Conservation (phyloP, 805 yeast genomes). For the Ogataea nonfermentans region DNA sequence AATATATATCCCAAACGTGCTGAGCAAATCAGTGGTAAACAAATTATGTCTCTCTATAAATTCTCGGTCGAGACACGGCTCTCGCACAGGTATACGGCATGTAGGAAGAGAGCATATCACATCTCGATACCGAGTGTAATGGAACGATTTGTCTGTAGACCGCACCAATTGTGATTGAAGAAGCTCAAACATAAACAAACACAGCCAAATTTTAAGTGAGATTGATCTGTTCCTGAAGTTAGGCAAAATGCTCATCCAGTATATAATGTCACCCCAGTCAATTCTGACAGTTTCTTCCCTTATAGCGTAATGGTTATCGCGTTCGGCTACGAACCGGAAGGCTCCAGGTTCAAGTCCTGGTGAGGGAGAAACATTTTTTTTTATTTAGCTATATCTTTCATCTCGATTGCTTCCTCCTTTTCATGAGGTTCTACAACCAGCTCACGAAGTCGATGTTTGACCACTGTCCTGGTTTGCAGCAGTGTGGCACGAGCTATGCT, state of each 20-base stretch:
- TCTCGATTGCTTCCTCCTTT: constrained; percentile 1
- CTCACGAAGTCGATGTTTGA: constrained; percentile 59
- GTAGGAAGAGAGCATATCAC: constrained; percentile 16
- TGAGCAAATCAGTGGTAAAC: constrained; percentile 21
- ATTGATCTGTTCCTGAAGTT: too few relatives aligned
- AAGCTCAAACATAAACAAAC: constrained; percentile 12
- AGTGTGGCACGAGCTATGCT: constrained; percentile 55
- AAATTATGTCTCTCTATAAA: constrained; percentile 8
- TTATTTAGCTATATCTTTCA: neutral
- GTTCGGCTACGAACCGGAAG: constrained; percentile 37
- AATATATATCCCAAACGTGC: constrained; percentile 30
- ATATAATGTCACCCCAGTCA: too few relatives aligned
- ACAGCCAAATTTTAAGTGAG: neutral
- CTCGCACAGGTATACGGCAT: constrained; percentile 14
- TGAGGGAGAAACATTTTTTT: constrained; percentile 34
- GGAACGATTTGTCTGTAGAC: constrained; percentile 22
- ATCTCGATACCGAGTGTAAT: constrained; percentile 22
- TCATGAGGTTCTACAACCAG: constrained; percentile 34
- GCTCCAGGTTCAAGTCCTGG: constrained; percentile 57
- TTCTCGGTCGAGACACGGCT: constrained; percentile 13
- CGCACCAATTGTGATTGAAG: constrained; percentile 27
- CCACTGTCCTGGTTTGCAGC: constrained; percentile 55
- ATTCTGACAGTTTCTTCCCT: constrained; percentile 23
- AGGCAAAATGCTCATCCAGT: too few relatives aligned
- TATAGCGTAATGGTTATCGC: constrained; percentile 35